These are phyloP conservation scores for Thraustotheca clavata DNA, from an alignment of 352 stramenopile genomes.

Conservation along the genomic window DNA sequence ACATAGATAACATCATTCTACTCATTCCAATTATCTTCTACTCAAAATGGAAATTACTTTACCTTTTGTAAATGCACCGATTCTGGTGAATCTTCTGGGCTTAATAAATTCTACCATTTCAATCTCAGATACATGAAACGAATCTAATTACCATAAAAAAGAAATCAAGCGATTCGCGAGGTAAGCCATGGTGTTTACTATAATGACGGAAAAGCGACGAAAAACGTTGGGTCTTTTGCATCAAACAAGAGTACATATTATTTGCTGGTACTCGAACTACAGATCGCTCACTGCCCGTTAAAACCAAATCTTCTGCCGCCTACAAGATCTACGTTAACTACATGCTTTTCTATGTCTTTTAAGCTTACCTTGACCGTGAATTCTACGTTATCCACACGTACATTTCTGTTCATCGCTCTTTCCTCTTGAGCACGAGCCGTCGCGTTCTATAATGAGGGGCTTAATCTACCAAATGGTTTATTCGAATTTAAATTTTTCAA, in stretches of 20 bases:
- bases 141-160: constrained; percentile 87
- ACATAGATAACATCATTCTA: constrained; percentile 85
- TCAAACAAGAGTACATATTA: constrained; percentile 92
- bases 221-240: constrained; percentile 98
- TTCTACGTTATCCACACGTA: constrained; percentile 90
- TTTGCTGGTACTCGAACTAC: constrained; percentile 77
- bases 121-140: not conserved
- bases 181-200: constrained; percentile 96
- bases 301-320: constrained; percentile 67
- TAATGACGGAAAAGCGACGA: constrained; percentile 97
- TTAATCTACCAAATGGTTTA: too few relatives aligned
- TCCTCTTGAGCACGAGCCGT: not conserved
- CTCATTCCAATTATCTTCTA: too few relatives aligned
- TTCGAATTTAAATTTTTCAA: too few relatives aligned
- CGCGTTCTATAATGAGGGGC: constrained; percentile 7
- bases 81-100: constrained; percentile 76
- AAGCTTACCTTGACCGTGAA: constrained; percentile 90
- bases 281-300: constrained; percentile 68
- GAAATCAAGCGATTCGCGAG: constrained; percentile 95
- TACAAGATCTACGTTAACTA: constrained; percentile 20
- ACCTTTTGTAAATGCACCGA: constrained; percentile 81
- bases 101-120: constrained; percentile 47
- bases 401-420: constrained; percentile 56
- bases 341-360: not conserved
- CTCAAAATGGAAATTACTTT: not conserved